Evolutionary conservation across 2,329 filamentous ascomycete species (phyloP), one percentile per base, ranked within the genome.

Genomic region (Fusarium incarnatum): DNA sequence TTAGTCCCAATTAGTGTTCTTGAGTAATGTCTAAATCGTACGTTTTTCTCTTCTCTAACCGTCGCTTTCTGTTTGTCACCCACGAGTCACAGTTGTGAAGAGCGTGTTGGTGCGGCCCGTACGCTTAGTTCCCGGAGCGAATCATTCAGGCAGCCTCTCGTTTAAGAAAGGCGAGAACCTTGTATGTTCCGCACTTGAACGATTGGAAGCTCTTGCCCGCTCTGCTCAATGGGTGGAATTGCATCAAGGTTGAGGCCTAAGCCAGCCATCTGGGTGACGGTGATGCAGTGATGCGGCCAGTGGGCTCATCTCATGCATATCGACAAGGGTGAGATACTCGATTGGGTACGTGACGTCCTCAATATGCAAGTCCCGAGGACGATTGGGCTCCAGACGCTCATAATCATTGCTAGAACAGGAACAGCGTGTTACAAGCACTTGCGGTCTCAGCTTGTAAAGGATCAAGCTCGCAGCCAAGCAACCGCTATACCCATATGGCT

Each of bases 321-420:
- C n/a, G 46, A 58, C 56, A 58, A 63, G 67, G 62, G 41, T 53
- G 20, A 20, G 15, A 22, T 47, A 32, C 52, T 70, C 32, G 18
- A 67, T 56, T 56, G 30, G 49, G 56, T 34, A 45, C 40, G 48
- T 70, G 69, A 72, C 63, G 52, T 58, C 58, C 52, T 71, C 37
- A 47, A 56, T 40, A 40, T 69, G 56, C 42, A 68, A 71, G 52
- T 72, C 55, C 54, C 57, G 52, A 57, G 47, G 45, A 57, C 52
- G 46, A 52, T 67, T 53, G 48, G 52, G 45, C 58, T 58, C 34
- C 23, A 57, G 40, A 22, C 45, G 41, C 62, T 61, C 49, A n/a
- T 46, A 42, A 57, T 64, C 28, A 20, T 45, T 30, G 56, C 70
- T 74, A 59, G 57, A 75, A 67, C 45, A 45, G 71, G 69, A 54